Evolutionary conservation across 2,329 filamentous ascomycete genomes (phyloP).

Genomic region (Sporothrix sp.): DNA sequence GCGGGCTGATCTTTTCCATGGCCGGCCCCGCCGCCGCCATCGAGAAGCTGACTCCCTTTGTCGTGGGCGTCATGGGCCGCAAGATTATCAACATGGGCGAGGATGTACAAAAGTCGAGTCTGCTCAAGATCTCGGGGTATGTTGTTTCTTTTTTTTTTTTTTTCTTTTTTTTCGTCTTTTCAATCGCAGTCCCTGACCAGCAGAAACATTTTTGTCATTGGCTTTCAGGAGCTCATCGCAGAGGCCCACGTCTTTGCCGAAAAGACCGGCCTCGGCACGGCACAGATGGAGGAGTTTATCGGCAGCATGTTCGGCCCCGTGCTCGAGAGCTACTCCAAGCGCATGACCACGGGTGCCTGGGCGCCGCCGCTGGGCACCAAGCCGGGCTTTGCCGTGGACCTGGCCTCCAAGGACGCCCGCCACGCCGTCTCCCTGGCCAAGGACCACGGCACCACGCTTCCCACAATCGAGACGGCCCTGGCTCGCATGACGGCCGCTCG

Average conservation of each 20-base stretch:
- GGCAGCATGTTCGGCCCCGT: constrained; percentile 7
- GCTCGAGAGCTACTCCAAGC: constrained; percentile 10
- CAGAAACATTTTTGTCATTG: constrained; percentile 8
- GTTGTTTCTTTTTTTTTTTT: too few relatives aligned
- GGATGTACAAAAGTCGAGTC: constrained; percentile 6
- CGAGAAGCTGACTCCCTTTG: neutral
- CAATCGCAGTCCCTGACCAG: too few relatives aligned
- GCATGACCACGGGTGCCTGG: constrained; percentile 3
- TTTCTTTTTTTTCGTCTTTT: too few relatives aligned
- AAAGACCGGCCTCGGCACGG: constrained; percentile 6
- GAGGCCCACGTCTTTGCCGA: constrained; percentile 10
- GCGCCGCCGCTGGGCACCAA: neutral
- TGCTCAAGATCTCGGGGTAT: constrained; percentile 10
- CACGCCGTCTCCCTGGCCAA: too few relatives aligned
- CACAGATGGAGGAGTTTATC: neutral
- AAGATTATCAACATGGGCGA: constrained; percentile 9
- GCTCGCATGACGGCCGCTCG: too few relatives aligned
- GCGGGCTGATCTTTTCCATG: constrained; percentile 2
- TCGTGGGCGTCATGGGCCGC: constrained; percentile 6
- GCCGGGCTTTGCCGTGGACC: constrained; percentile 5
- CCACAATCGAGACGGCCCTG: too few relatives aligned
- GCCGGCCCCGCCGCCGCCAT: neutral
- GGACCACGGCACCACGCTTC: too few relatives aligned
- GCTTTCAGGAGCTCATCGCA: neutral
- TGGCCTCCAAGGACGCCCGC: constrained; percentile 6